A percentile compares a stretch with the other conserved stretches of the same genome.
Evolutionary conservation across 2,329 filamentous ascomycete genomes (phyloP).

Genomic region (Colletotrichum cuscutae): DNA sequence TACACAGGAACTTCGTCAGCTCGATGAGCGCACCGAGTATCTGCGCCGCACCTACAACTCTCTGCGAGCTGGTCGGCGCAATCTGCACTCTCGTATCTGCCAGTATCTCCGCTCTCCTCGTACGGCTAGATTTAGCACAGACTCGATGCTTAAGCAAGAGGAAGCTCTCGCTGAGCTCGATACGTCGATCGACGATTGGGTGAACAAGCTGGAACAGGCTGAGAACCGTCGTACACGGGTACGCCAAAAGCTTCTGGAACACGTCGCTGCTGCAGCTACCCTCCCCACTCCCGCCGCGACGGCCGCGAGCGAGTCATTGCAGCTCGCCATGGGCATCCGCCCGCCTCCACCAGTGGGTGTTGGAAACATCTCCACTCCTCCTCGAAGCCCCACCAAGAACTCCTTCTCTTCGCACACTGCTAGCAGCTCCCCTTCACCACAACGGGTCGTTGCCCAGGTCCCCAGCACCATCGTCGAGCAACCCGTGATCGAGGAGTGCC

Average conservation of each 20-base stretch:
- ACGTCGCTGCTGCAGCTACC: conserved; percentile 77
- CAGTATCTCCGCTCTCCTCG: conserved; percentile 79
- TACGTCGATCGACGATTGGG: conserved; percentile 82
- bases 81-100: conserved; percentile 81
- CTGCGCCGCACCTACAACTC: conserved; percentile 81
- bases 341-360: conserved; percentile 40
- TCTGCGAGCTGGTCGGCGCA: conserved; percentile 78
- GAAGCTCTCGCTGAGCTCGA: conserved; percentile 83
- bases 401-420: conserved; percentile 46
- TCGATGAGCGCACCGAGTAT: conserved; percentile 84
- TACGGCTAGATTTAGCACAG: conserved; percentile 76
- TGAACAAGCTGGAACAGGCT: conserved; percentile 80
- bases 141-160: conserved; percentile 82
- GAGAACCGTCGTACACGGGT: conserved; percentile 81
- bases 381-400: conserved; percentile 66
- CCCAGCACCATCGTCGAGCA: conserved; percentile 67
- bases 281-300: conserved; percentile 50
- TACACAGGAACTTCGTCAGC: conserved; percentile 73
- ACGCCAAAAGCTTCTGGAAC: conserved; percentile 83
- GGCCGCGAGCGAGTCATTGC: conserved; percentile 52
- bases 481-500: conserved; percentile 57
- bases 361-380: conserved; percentile 64
- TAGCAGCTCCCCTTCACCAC: conserved; percentile 58
- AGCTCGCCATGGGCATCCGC: conserved; percentile 53
- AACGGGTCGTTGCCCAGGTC: conserved; percentile 62